phyloP scores from a whole-genome alignment of 345 rosid species.

The Isatis tinctoria region DNA sequence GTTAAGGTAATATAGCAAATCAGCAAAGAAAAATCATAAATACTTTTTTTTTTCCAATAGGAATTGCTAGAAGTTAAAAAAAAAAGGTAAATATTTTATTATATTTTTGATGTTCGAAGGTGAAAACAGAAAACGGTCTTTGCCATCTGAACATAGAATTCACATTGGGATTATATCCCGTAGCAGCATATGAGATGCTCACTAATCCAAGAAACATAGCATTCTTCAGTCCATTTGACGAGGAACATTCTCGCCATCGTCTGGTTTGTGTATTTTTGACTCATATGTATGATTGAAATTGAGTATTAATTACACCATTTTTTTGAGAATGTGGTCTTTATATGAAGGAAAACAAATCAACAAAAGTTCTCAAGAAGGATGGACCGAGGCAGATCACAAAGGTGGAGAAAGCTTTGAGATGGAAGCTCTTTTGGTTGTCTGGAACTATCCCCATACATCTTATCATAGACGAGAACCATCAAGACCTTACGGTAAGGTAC shows the following conservation, averaged over 20 bases:
- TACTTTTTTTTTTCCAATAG: no score
- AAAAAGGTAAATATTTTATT: neutral
- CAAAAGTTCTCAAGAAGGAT: neutral
- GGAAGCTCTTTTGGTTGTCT: neutral
- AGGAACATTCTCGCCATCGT: slow-evolving; percentile 16
- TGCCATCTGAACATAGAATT: neutral
- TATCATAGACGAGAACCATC: neutral
- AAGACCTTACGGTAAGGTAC: neutral
- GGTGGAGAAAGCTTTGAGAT: neutral
- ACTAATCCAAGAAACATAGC: slow-evolving; percentile 61
- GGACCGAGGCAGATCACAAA: neutral
- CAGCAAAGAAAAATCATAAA: neutral
- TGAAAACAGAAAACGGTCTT: slow-evolving; percentile 10
- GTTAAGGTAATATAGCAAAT: slow-evolving; percentile 17
- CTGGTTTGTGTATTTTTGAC: neutral
- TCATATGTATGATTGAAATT: neutral
- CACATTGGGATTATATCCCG: slow-evolving; percentile 28
- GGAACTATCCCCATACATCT: neutral
- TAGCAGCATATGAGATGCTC: slow-evolving; percentile 53
- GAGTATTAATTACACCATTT: neutral
- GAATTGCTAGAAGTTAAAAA: neutral
- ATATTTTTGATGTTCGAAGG: slow-evolving; percentile 38
- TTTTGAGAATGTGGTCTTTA: neutral
- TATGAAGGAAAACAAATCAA: slow-evolving; percentile 4
- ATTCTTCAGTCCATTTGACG: slow-evolving; percentile 53